Evolutionary conservation across 352 stramenopile species (phyloP), one percentile per base, ranked within the genome.

Genomic region (Phytopythium delawarense): DNA sequence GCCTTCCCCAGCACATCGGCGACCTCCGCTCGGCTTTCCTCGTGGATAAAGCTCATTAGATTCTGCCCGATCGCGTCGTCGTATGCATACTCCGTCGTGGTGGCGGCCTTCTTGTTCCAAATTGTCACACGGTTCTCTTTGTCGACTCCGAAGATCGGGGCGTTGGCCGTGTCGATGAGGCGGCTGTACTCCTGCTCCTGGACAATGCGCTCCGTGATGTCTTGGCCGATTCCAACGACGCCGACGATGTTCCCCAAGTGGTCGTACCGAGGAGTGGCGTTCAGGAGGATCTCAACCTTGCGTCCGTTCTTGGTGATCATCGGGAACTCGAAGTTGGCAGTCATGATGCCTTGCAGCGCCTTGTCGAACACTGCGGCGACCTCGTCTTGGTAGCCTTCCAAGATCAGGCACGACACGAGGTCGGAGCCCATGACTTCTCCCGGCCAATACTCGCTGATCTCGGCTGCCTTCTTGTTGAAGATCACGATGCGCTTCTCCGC

Each of bases 81-180:
- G 32, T 88, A 86, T 18, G 76, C 76, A 66, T 97, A 98, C 59
- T 96, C 89, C 6, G 91, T 97, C 53, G 93, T 89, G 2, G 78
- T 84, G 0, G 82, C 81, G 0, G 88, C 91, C 66, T 97, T 96
- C 56, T 97, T 90, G 67, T 98, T 98, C 94, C 94, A 98, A 65
- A 96, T 88, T 16, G 88, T 92, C 37, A 96, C 87, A 21, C 72
- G 68, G 51, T 89, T 90, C 37, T 91, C 62, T 34, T 76, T 80
- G 75, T 98, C 83, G 15, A 96, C 69, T 9, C 81, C 87, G 23
- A 94, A 90, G 55, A 96, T 94, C 0, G 87, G 87, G 7, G 81
- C 87, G 37, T 94, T 96, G 5, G 85, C 84, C 0, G 84, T 91
- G 49, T 96, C 84, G 42, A 96, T 89, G 12, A 96, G 66, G 0